Evolutionary conservation across 2,329 filamentous ascomycete species (phyloP), one percentile per base, ranked within the genome.

Genomic region (Chaetothyriales sp.): DNA sequence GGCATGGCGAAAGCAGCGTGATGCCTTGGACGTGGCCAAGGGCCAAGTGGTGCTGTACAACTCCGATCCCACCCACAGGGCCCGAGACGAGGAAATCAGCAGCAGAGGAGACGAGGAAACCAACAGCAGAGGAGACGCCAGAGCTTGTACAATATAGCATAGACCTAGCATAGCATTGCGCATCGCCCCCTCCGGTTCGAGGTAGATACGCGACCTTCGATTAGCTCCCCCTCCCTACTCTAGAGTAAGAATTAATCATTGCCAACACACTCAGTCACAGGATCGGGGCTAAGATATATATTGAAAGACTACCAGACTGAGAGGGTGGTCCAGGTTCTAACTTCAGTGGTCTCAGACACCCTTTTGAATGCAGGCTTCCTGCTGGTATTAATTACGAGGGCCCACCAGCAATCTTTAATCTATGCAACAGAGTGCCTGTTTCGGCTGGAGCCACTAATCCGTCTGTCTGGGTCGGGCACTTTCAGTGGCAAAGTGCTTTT

Each of bases 1-100:
- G 44, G 54, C 64, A 48, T 84, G 77, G 66, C 77, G 87, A 53
- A 62, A 71, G 50, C 54, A 68, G 56, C 70, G 82, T 63, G 76
- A 81, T 51, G 60, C 72, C 61, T 61, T 73, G 28, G 77, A 82
- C 52, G 66, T 71, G 52, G 62, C 66, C 46, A 61, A 67, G 19
- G 72, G 72, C 33, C 51, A 47, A 40, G 52, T 62, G 37, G 57
- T 62, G 19, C 56, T 63, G 20, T 61, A 61, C 33, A 47, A 55
- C 5, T 28, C 22, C n/a, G 44, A 46, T 46, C 19, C n/a, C 44
- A n/a, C 10, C 44, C 19, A 28, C n/a, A 46, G 10, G 5, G 18
- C n/a, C 44, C 44, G 2, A 46, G 22, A 20, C 19, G 10, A 28
- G 18, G 10, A 46, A 19, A 18, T 46, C 19, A 10, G 22, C n/a